Percentiles rank a stretch among this genome's conserved stretches.
phyloP scores from a whole-genome alignment of 331 rosid species.

The Telfairia occidentalis region DNA sequence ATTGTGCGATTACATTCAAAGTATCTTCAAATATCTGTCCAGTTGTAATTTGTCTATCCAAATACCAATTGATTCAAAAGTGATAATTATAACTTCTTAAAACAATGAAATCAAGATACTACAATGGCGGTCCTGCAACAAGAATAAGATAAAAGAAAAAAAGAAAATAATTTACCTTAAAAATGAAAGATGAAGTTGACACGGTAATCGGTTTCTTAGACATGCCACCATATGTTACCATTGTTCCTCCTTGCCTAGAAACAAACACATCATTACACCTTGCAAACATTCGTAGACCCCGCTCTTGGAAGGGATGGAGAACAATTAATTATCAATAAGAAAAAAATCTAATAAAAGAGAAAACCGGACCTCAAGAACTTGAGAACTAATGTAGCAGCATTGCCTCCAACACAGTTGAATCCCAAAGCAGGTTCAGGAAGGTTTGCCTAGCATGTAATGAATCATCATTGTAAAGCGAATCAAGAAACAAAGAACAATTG shows the following conservation, averaged over 20 bases:
- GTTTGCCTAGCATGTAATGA: conserved; percentile 33
- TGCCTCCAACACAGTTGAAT: conserved; percentile 89
- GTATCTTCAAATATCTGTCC: not conserved
- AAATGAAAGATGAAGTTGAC: conserved; percentile 81
- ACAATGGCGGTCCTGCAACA: not conserved
- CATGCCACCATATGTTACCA: conserved; percentile 99
- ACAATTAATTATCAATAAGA: not conserved
- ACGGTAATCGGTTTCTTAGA: conserved; percentile 76
- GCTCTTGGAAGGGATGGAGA: not conserved
- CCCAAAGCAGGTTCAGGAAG: conserved; percentile 75
- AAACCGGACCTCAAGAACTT: conserved; percentile 66
- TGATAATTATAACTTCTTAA: not conserved
- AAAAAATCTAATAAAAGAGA: not conserved
- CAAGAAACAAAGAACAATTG: not conserved
- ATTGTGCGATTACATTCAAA: not conserved
- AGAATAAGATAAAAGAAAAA: not conserved
- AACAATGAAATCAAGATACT: not conserved
- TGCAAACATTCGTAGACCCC: not conserved
- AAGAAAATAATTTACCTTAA: conserved; percentile 38
- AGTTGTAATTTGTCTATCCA: not conserved
- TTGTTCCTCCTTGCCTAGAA: conserved; percentile 64
- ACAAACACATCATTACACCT: conserved; percentile 9
- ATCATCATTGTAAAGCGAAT: conserved; percentile 6
- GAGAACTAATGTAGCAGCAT: conserved; percentile 78
- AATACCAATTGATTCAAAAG: not conserved